These are phyloP conservation scores for Bathelium albidoporum DNA, from an alignment of 495 filamentous ascomycete species.

Conservation along the genomic window DNA sequence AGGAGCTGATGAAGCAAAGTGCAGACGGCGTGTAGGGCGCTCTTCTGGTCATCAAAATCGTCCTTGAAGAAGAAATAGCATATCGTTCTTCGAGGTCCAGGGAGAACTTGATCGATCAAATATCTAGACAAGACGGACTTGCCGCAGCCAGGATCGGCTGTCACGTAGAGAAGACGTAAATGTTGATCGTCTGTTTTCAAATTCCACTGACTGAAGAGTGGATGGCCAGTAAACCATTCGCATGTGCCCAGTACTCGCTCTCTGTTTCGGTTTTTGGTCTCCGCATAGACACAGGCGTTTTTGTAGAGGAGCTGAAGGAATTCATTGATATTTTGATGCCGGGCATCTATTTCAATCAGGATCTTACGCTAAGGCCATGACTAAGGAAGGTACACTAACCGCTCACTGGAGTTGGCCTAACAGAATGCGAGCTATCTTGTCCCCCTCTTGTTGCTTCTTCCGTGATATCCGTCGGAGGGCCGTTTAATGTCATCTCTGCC, in stretches of 20 bases:
- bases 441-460: too few relatives aligned
- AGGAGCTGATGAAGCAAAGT: slow-evolving; percentile 43
- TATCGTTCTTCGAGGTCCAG: slow-evolving; percentile 15
- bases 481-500: too few relatives aligned
- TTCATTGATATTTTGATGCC: too few relatives aligned
- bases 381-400: too few relatives aligned
- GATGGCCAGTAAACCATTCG: slow-evolving; percentile 4
- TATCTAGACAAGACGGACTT: slow-evolving; percentile 43
- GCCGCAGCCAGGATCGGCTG: slow-evolving; percentile 46
- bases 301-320: background rate
- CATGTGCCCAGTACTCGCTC: slow-evolving; percentile 5
- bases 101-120: slow-evolving; percentile 29
- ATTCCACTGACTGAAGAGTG: background rate
- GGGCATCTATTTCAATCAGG: too few relatives aligned
- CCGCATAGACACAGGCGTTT: slow-evolving; percentile 2
- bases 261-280: slow-evolving; percentile 2
- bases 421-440: too few relatives aligned
- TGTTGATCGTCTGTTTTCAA: background rate
- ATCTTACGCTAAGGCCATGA: too few relatives aligned
- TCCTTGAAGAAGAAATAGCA: slow-evolving; percentile 55
- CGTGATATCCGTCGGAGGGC: too few relatives aligned
- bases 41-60: slow-evolving; percentile 38
- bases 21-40: slow-evolving; percentile 30
- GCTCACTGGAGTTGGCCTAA: too few relatives aligned
- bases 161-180: slow-evolving; percentile 35